phyloP scores from a whole-genome alignment of 140 eudicot species.

The Ambrosia hybrid region DNA sequence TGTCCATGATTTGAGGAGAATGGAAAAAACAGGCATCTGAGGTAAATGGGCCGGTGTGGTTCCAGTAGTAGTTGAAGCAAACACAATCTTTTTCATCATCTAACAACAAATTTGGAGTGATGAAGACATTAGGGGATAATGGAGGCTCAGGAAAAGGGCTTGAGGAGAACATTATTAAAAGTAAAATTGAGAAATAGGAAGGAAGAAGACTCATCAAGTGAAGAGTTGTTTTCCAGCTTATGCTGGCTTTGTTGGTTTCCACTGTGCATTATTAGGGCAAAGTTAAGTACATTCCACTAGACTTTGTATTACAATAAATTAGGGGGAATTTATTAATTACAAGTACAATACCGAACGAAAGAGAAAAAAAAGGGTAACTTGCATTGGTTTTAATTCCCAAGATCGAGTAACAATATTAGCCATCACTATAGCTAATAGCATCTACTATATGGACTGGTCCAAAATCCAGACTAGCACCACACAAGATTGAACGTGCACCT shows the following conservation, averaged over 20 bases:
- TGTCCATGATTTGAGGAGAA: not conserved
- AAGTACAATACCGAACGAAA: slow-evolving; percentile 1
- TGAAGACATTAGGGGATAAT: slow-evolving; percentile 13
- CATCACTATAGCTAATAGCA: no score
- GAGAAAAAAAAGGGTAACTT: not conserved
- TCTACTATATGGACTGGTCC: no score
- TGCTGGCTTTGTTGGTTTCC: not conserved
- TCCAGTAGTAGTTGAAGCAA: slow-evolving; percentile 20
- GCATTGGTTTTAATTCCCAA: slow-evolving; percentile 3
- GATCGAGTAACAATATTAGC: not conserved
- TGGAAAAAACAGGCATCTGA: not conserved
- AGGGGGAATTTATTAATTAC: not conserved
- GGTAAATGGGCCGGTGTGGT: slow-evolving; percentile 13
- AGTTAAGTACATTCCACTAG: slow-evolving; percentile 6
- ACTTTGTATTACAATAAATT: not conserved
- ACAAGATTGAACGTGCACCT: no score
- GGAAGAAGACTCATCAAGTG: not conserved
- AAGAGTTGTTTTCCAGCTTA: not conserved
- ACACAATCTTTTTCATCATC: slow-evolving; percentile 14
- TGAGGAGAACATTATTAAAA: slow-evolving; percentile 20
- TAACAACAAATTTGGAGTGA: slow-evolving; percentile 12
- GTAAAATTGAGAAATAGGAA: not conserved
- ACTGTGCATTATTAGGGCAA: slow-evolving; percentile 24
- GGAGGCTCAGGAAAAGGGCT: slow-evolving; percentile 26
- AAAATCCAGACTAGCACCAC: no score